Evolutionary conservation across 2,329 filamentous ascomycete species (phyloP).

Genomic region (Fusarium sp.): DNA sequence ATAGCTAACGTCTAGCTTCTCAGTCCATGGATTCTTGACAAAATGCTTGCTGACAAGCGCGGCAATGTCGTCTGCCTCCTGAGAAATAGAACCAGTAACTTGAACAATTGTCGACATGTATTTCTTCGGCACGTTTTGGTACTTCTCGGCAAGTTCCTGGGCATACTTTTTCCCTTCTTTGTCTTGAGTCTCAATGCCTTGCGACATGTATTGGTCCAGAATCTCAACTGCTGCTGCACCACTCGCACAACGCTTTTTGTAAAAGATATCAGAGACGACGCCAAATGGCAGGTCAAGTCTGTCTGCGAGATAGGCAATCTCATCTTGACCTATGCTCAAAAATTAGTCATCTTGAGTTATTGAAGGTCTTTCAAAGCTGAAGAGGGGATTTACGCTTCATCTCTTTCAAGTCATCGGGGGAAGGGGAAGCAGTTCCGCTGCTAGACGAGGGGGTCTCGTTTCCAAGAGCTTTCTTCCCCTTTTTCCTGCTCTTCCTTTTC

Average conservation of each 20-base stretch:
- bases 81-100: constrained; percentile 52
- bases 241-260: constrained; percentile 54
- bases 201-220: constrained; percentile 58
- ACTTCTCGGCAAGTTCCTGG: constrained; percentile 54
- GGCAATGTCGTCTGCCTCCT: constrained; percentile 58
- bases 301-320: constrained; percentile 61
- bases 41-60: constrained; percentile 59
- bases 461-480: constrained; percentile 42
- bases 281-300: constrained; percentile 58
- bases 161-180: constrained; percentile 50
- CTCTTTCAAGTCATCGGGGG: constrained; percentile 44
- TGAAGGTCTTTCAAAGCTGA: not conserved
- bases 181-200: constrained; percentile 53
- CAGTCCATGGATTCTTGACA: constrained; percentile 54
- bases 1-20: constrained; percentile 57
- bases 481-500: constrained; percentile 56
- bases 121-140: constrained; percentile 59
- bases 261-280: constrained; percentile 59
- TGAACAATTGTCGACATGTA: constrained; percentile 60
- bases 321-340: constrained; percentile 51
- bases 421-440: constrained; percentile 31
- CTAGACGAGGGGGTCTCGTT: constrained; percentile 30
- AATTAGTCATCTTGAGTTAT: not conserved
- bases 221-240: constrained; percentile 59
- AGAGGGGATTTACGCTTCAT: constrained; percentile 49